A percentile compares a stretch with the other conserved stretches of the same genome.
phyloP scores from a whole-genome alignment of 2,329 filamentous ascomycete genomes.

The Alternaria viburni region DNA sequence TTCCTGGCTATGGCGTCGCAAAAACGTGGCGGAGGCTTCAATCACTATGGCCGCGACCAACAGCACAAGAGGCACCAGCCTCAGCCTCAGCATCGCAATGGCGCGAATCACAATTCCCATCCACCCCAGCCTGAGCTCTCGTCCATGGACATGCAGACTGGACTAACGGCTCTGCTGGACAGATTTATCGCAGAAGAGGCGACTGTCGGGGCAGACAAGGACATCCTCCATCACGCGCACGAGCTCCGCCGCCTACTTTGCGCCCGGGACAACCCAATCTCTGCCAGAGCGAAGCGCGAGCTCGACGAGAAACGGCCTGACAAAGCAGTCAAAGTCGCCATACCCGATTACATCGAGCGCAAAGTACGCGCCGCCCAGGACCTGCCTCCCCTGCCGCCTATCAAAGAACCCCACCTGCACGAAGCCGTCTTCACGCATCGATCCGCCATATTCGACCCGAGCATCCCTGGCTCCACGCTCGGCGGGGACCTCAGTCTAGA shows the following conservation, averaged over 20 bases:
- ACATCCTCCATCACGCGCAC: conserved; percentile 37
- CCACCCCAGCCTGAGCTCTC: conserved; percentile 22
- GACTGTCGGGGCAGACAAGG: conserved; percentile 28
- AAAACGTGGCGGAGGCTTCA: conserved; percentile 26
- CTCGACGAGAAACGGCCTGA: conserved; percentile 38
- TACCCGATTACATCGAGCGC: conserved; percentile 38
- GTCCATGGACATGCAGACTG: conserved; percentile 33
- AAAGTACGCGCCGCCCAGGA: conserved; percentile 39
- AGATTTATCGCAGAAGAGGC: conserved; percentile 39
- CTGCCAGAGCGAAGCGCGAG: conserved; percentile 59
- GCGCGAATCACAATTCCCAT: background rate
- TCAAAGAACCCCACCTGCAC: conserved; percentile 66
- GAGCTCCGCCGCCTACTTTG: conserved; percentile 36
- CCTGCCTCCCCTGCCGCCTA: conserved; percentile 66
- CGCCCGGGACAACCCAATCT: conserved; percentile 42
- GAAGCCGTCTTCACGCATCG: conserved; percentile 71
- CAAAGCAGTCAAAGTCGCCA: conserved; percentile 18
- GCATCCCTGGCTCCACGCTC: conserved; percentile 22
- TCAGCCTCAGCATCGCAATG: conserved; percentile 6
- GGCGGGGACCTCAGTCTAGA: conserved; percentile 39
- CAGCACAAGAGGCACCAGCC: conserved; percentile 3
- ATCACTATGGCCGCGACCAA: conserved; percentile 23
- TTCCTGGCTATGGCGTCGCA: conserved; percentile 25
- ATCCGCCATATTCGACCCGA: conserved; percentile 28
- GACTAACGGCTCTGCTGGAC: conserved; percentile 39